Base-by-base conservation (phyloP, 2,329 filamentous ascomycete genomes). In the Colletotrichum higginsianum region DNA sequence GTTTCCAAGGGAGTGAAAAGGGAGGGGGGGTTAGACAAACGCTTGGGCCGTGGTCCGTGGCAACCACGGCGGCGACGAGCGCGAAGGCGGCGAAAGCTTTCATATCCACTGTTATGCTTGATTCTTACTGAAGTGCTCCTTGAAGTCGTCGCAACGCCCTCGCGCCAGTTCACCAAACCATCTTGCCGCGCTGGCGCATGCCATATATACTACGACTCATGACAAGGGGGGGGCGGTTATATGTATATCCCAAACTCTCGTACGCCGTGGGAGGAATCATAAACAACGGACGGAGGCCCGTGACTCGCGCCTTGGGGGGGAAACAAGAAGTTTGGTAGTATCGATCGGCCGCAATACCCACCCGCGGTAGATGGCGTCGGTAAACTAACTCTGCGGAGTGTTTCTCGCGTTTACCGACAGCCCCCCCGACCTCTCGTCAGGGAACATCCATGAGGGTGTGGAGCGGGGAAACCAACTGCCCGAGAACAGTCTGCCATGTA, bases 11-110 rank as follows among this genome's bases (percentile, higher is more conserved):
- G 42, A 44, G 9, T 15, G 35, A 0, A 35, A 35, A 9, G 30
- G 26, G 1, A 5, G 0, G 1, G 2, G 0, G 9, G 38, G 2
- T 26, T 26, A 4, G 26, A 68, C 66, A 2, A 42, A 68, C 66
- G 18, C 50, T 49, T 18, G 66, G 58, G 0, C 66, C 66, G 40
- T 68, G 66, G 35, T 68, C 66, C 2, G 58, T 63, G 7, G 66
- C 66, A 2, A 57, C 1, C 30, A 23, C 66, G 12, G 5, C 40
- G 23, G 58, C 44, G 13, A 23, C 52, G 16, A 68, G 18, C 1
- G 40, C 12, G 38, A 68, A 42, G 57, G 21, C 2, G 3, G 50
- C 58, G n/a, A 68, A 11, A 40, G 44, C 12, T 52, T 56, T 68
- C 58, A 68, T 68, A 26, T n/a, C 15, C 21, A 12, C 12, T 3